Evolutionary conservation across 2,329 filamentous ascomycete species (phyloP).

Genomic region (Dryadomyces quercus-mongolicae): DNA sequence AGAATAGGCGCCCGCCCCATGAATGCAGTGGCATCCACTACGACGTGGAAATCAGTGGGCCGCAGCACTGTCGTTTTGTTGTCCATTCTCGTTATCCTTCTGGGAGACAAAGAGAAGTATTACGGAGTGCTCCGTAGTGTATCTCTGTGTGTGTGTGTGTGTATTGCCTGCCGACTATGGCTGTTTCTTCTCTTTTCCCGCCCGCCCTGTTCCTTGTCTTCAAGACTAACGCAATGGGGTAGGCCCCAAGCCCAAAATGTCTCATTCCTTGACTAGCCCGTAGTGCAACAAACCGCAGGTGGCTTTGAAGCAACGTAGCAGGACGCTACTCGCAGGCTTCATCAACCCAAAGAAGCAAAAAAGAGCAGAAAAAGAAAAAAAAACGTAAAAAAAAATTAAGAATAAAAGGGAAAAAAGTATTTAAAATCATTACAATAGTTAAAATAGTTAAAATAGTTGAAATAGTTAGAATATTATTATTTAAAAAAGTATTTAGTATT

Average conservation of each 20-base stretch:
- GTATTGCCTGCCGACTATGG: neutral
- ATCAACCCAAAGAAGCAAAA: neutral
- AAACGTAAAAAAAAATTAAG: neutral
- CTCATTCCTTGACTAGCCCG: neutral
- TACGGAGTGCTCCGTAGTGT: neutral
- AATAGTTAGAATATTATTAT: too few relatives aligned
- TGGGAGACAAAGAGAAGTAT: neutral
- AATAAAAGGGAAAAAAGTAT: too few relatives aligned
- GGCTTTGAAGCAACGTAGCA: neutral
- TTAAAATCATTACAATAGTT: too few relatives aligned
- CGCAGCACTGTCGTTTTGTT: neutral
- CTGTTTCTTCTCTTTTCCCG: neutral
- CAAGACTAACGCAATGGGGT: neutral
- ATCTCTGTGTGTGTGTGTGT: neutral
- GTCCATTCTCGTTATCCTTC: neutral
- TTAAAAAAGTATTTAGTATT: too few relatives aligned
- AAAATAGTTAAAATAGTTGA: too few relatives aligned
- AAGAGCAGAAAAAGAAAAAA: neutral
- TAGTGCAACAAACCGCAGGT: neutral
- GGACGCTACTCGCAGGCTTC: neutral
- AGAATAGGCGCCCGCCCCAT: neutral
- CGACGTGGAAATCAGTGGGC: neutral
- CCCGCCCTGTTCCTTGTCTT: neutral
- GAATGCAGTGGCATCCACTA: neutral
- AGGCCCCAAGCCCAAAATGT: neutral